phyloP scores from a whole-genome alignment of 2,329 filamentous ascomycete species.

The Harringtonia aguacate region DNA sequence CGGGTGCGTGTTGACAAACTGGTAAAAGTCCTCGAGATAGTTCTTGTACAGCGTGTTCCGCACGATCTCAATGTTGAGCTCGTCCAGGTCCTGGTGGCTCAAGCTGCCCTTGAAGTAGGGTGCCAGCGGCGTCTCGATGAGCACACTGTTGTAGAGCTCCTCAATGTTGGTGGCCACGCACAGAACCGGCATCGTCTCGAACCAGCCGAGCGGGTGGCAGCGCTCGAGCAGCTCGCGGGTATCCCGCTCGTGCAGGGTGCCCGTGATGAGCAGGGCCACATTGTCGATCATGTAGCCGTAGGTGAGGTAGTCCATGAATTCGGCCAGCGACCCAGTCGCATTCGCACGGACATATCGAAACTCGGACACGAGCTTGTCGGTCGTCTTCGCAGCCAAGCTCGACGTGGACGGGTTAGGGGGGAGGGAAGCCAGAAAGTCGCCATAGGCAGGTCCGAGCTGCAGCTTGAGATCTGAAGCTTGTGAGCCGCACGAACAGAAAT shows the following conservation, averaged over 20 bases:
- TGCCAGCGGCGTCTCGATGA: slow-evolving; percentile 92
- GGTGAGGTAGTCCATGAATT: slow-evolving; percentile 96
- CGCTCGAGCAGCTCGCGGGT: slow-evolving; percentile 89
- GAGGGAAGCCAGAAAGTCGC: slow-evolving; percentile 88
- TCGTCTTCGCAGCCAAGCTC: slow-evolving; percentile 85
- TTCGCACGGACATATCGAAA: slow-evolving; percentile 95
- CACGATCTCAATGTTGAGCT: slow-evolving; percentile 98
- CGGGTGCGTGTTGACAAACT: slow-evolving; percentile 82
- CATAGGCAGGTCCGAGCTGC: slow-evolving; percentile 91
- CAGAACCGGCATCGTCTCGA: slow-evolving; percentile 96
- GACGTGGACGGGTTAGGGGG: slow-evolving; percentile 96
- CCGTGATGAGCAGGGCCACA: slow-evolving; percentile 92
- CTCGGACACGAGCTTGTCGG: slow-evolving; percentile 95
- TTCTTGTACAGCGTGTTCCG: slow-evolving; percentile 99
- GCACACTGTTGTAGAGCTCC: slow-evolving; percentile 94
- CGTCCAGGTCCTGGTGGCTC: slow-evolving; percentile 92
- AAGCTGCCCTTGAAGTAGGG: slow-evolving; percentile 96
- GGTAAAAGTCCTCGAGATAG: slow-evolving; percentile 95
- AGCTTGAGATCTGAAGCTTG: slow-evolving; percentile 74
- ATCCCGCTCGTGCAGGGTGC: slow-evolving; percentile 93
- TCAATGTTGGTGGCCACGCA: slow-evolving; percentile 98
- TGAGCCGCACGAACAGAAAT: neutral
- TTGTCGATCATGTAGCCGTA: slow-evolving; percentile 99
- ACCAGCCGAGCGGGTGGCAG: slow-evolving; percentile 96
- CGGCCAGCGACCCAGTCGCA: slow-evolving; percentile 78